Evolutionary conservation across 345 rosid species (phyloP), one percentile per base, ranked within the genome.

Genomic region (Cardamine resedifolia): DNA sequence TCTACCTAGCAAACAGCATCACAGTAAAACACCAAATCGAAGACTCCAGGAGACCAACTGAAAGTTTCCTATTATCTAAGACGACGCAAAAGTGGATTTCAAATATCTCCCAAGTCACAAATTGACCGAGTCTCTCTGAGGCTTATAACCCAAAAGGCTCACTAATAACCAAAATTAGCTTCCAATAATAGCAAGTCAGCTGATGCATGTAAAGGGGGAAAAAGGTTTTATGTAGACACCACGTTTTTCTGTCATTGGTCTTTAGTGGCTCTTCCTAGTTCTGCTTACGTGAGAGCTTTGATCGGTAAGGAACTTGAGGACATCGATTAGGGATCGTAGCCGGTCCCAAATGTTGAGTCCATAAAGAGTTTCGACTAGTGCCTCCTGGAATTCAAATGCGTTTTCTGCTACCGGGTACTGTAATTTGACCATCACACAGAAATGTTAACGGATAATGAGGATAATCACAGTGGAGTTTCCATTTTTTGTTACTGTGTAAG

Each of bases 281-380:
- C 55, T 72, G 81, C 64, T 58, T 41, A 71, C 60, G 20, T 78
- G 78, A 34, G 83, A 36, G 64, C 78, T 83, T 52, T 91, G 93
- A 63, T 91, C 97, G 0, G 92, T 66, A 9, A 88, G 70, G 30
- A 88, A 63, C 89, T 95, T 91, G 79, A 90, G 52, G 56, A 87
- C 92, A 49, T 83, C 87, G 67, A 87, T 85, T 61, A 88, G 62
- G 15, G 99, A 94, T 76, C 89, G 82, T 64, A 91, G 70, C 12
- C 96, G 87, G 64, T 91, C 96, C 97, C 96, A 86, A 67, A 95
- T 84, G 86, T 80, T 91, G 85, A 88, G 78, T 28, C 98, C 96
- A 47, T 91, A 95, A 52, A 91, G 97, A 14, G 84, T 77, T 79
- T 90, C 94, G 43, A 91, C 97, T 18, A 91, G 87, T 2, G 90